These are phyloP conservation scores for Phytophthora capsici DNA, from an alignment of 352 stramenopile species.

Conservation along the genomic window DNA sequence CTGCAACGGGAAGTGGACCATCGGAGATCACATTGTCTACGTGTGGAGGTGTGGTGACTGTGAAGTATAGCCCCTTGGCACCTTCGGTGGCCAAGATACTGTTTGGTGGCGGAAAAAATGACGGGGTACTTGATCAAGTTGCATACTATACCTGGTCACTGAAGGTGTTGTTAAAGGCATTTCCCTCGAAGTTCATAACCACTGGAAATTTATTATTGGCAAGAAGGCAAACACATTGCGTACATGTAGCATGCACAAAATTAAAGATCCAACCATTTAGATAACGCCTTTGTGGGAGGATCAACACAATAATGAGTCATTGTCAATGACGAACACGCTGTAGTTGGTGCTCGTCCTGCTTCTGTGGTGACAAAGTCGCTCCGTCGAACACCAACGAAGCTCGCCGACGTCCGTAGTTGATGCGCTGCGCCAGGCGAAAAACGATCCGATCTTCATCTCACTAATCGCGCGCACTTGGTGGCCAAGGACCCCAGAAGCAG, in stretches of 20 bases:
- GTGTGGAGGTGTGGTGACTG: not conserved
- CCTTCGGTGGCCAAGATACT: too few relatives aligned
- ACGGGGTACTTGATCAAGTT: too few relatives aligned
- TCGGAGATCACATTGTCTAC: not conserved
- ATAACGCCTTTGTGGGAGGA: not conserved
- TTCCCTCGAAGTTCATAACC: too few relatives aligned
- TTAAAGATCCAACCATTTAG: too few relatives aligned
- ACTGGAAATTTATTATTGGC: too few relatives aligned
- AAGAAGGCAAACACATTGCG: too few relatives aligned
- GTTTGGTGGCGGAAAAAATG: too few relatives aligned
- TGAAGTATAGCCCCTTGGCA: not conserved
- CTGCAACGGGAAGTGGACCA: too few relatives aligned
- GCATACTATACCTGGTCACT: too few relatives aligned
- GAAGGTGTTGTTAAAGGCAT: too few relatives aligned
- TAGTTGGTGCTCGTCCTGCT: conserved; percentile 6
- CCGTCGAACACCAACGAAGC: conserved; percentile 21
- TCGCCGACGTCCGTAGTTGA: conserved; percentile 10
- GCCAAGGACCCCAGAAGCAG: not conserved
- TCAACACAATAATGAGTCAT: too few relatives aligned
- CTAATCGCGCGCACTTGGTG: conserved; percentile 21
- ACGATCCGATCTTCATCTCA: conserved; percentile 2
- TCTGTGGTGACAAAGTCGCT: conserved; percentile 16
- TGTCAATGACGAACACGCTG: not conserved
- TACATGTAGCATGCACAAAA: too few relatives aligned
- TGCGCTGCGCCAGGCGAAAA: conserved; percentile 3